Percentiles rank a stretch among this genome's conserved stretches.
Conservation (phyloP, 2,329 filamentous ascomycete species). For the Trichophyton benhamiae region DNA sequence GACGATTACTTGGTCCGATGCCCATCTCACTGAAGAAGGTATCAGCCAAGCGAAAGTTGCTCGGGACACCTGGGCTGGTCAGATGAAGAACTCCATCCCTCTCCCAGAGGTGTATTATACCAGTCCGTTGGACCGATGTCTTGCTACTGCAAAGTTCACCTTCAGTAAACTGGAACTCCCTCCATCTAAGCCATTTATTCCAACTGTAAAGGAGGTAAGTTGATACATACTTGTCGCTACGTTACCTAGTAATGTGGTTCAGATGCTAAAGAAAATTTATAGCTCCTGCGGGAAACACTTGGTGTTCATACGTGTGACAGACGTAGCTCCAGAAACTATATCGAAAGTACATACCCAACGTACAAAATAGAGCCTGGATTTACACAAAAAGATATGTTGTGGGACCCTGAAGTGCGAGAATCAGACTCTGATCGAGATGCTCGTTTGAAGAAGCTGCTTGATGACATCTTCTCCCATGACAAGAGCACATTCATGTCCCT, state of each 20-base stretch:
- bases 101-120: slow-evolving; percentile 45
- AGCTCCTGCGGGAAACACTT: slow-evolving; percentile 46
- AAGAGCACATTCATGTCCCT: slow-evolving; percentile 40
- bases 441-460: slow-evolving; percentile 36
- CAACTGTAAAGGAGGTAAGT: slow-evolving; percentile 43
- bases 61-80: slow-evolving; percentile 37
- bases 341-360: slow-evolving; percentile 37
- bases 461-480: slow-evolving; percentile 42
- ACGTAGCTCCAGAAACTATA: slow-evolving; percentile 38
- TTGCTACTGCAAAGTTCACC: slow-evolving; percentile 44
- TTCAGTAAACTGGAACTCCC: slow-evolving; percentile 40
- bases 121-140: slow-evolving; percentile 46
- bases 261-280: not conserved
- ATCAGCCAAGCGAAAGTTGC: slow-evolving; percentile 38
- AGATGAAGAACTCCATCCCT: slow-evolving; percentile 39
- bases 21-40: slow-evolving; percentile 43
- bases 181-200: slow-evolving; percentile 36
- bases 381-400: slow-evolving; percentile 42
- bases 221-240: not conserved
- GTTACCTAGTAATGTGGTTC: not conserved
- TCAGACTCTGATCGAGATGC: slow-evolving; percentile 37
- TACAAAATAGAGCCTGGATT: slow-evolving; percentile 44
- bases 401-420: slow-evolving; percentile 39
- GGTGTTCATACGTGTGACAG: slow-evolving; percentile 52
- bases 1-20: slow-evolving; percentile 46